Evolutionary conservation across 129 eudicot genomes (phyloP), one percentile per base, ranked within the genome.

Genomic region (Silybum marianum): DNA sequence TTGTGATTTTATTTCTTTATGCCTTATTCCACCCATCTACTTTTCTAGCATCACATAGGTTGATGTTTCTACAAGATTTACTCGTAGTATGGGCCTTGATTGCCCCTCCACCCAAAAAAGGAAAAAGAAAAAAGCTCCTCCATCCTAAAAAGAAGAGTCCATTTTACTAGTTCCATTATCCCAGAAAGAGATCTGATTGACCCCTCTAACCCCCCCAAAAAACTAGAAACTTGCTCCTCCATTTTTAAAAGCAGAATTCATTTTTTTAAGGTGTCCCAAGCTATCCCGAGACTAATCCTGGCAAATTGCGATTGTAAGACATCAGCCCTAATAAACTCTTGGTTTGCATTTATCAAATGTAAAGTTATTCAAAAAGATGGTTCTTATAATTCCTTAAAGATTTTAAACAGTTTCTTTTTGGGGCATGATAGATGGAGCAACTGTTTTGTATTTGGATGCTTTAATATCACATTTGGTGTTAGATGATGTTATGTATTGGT

Each of bases 391-490:
- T 58, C 23, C 66, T 58, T 54, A 3, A 58, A 58, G 66, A 58
- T 58, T 58, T 58, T 58, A 58, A 58, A 75, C 19, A 25, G 78
- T 74, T 48, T 9, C 16, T 74, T 74, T 23, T 46, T 13, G 30
- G 36, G 67, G 67, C 18, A 73, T 21, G 22, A 73, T 19, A 19
- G n/a, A 73, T 63, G 23, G 28, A 23, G 32, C 28, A 51, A 25
- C 8, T 24, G 67, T 46, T 48, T 54, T 44, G 77, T 74, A 74
- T 25, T 24, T 14, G 40, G 68, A 14, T 51, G 67, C 18, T 51
- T 74, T 25, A 7, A 28, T 13, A 51, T 74, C 78, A 46, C 40
- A 74, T 46, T 74, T 74, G 42, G 9, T 60, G 67, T 67, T 26
- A 80, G 62, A 23, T 9, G 46, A 42, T 78, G 44, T 48, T 63